Base-by-base conservation (phyloP, 768 basidiomycete species). In the Symmetrospora coprosmae region DNA sequence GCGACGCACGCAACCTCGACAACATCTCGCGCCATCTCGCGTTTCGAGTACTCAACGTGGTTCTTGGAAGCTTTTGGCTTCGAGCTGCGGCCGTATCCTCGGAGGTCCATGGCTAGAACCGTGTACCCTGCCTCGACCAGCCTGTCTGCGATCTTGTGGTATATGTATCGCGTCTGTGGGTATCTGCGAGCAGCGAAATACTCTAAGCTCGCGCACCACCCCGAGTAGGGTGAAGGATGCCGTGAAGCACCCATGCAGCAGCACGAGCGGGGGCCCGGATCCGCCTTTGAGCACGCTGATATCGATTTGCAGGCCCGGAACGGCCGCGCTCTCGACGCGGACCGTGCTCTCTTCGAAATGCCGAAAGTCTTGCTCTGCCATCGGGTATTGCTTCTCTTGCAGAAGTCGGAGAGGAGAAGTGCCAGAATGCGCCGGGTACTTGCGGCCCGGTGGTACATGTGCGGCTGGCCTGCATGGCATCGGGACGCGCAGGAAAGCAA, bases 41-140 rank as follows among this genome's bases (percentile, higher is more conserved):
- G 61, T 58, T 73, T 73, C 14, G 65, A 68, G 59, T 72, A 70
- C 47, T 69, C 69, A 8, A 61, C 61, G 62, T 73, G 72, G 14
- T 39, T 33, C 6, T n/a, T 9, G 38, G 34, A 8, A 31, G 21
- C 41, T 50, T 39, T 34, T 47, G 38, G 30, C 68, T 60, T 17
- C 51, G 33, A n/a, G 6, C 50, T 55, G 16, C 34, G 21, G 13
- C 59, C 59, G 43, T 60, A 60, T 4, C 59, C 59, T 31, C 59
- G 27, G 4, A 60, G 39, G 34, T 60, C 49, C 28, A 34, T 50
- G 28, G 50, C 31, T 11, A 60, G 38, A 33, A 55, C 50, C 6
- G 52, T 60, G 38, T 60, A 60, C 4, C 59, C 59, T 55, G 52
- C 59, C 27, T 60, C 38, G 14, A 38, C 59, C 25, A 60, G 59